Evolutionary conservation across 2,329 filamentous ascomycete species (phyloP).

Genomic region (Rutstroemia sp.): DNA sequence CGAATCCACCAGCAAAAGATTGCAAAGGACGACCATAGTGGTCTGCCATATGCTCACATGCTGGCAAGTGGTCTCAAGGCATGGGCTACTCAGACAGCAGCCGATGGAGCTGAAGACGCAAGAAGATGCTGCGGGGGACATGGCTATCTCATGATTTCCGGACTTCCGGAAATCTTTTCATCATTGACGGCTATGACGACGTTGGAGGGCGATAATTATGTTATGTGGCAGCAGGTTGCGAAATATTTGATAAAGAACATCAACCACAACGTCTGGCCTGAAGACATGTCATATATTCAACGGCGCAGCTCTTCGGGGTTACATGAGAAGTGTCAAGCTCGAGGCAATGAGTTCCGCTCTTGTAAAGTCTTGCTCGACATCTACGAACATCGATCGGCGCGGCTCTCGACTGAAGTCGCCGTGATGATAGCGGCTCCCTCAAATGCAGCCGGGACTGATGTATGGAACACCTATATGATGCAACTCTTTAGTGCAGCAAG

Average conservation of each 20-base stretch:
- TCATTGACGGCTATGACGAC: conserved; percentile 26
- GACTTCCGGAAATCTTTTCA: conserved; percentile 27
- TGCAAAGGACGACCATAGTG: conserved; percentile 10
- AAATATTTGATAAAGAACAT: conserved; percentile 18
- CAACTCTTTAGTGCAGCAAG: not conserved
- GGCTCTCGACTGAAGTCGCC: not conserved
- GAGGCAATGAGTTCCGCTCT: not conserved
- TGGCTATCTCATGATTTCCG: conserved; percentile 31
- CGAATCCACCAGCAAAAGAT: not conserved
- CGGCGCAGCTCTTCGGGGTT: not conserved
- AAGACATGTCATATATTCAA: conserved; percentile 8
- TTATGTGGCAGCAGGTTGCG: conserved; percentile 34
- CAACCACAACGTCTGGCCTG: conserved; percentile 2
- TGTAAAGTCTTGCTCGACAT: not conserved
- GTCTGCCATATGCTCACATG: conserved; percentile 22
- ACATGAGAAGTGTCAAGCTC: not conserved
- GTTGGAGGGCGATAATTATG: conserved; percentile 36
- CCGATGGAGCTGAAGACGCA: conserved; percentile 30
- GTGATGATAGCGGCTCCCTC: not conserved
- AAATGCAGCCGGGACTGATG: not conserved
- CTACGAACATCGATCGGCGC: not conserved
- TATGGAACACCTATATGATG: not conserved
- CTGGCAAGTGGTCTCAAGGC: conserved; percentile 27
- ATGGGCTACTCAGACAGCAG: conserved; percentile 23
- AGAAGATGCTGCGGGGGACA: conserved; percentile 33